Evolutionary conservation across 345 rosid species (phyloP), one percentile per base, ranked within the genome.

Genomic region (Kandelia obovata): DNA sequence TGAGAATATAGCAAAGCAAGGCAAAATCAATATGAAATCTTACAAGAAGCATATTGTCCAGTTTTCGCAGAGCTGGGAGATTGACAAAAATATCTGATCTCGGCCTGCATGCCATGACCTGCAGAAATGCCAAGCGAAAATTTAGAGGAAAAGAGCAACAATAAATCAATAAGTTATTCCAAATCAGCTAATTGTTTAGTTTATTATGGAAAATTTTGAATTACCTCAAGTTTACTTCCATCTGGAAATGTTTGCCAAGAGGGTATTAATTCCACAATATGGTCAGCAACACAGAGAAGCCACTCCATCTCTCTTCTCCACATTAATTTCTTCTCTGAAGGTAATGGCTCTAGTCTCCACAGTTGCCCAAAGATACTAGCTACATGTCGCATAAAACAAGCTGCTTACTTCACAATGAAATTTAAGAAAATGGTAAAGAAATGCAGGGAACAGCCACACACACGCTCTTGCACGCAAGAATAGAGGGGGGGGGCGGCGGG

Each of bases 41-140:
- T 85, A 96, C 99, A n/a, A 96, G 88, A 77, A 92, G 96, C 99
- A 96, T 92, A 75, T 92, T 92, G 69, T 96, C 98, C 49, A 96
- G 82, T 80, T 96, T 96, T 55, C 88, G 84, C 56, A 96, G 84
- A 72, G 99, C 99, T 9, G 97, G 99, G 62, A 96, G 97, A 66
- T 96, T 96, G 66, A 83, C 76, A 59, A 85, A 89, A 58, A 96
- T 92, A 85, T 96, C 99, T 49, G 91, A 80, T 62, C 99, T 83
- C 1, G 96, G 96, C 73, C 85, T 84, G 80, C 99, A 96, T 46
- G 92, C 85, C 99, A 96, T 96, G 70, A 96, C 94, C 99, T 95
- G 53, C 47, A 65, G 62, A 49, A 35, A 17, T 51, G 71, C 49
- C 17, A 56, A 74, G 19, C 11, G 23, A 32, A 9, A 13, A 43